These are phyloP conservation scores for Monosporozyma yasuniensis DNA, from an alignment of 805 yeast species.

Conservation along the genomic window DNA sequence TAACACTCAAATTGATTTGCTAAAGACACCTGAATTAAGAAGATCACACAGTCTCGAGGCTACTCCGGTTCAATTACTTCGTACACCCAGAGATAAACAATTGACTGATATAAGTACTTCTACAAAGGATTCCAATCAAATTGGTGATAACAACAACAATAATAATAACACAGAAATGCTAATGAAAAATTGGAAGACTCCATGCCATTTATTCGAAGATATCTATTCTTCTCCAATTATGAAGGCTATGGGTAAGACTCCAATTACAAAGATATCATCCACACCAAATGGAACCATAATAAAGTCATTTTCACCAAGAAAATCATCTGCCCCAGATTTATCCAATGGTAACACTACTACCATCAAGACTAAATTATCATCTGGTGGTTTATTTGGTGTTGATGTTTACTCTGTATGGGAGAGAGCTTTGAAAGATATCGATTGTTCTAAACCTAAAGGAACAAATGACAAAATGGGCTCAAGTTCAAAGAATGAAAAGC, in stretches of 20 bases:
- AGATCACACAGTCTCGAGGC: constrained; percentile 13
- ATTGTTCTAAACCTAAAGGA: neutral
- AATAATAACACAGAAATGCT: constrained; percentile 5
- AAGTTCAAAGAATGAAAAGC: constrained; percentile 5
- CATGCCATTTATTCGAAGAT: constrained; percentile 28
- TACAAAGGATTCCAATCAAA: neutral
- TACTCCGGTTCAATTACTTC: constrained; percentile 17
- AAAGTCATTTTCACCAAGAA: constrained; percentile 13
- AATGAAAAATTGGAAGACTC: constrained; percentile 28
- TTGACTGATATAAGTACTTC: neutral
- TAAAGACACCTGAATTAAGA: constrained; percentile 19
- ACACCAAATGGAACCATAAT: constrained; percentile 13
- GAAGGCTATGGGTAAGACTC: constrained; percentile 18
- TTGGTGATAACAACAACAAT: neutral
- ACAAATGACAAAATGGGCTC: neutral
- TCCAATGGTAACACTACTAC: constrained; percentile 3
- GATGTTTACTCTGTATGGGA: constrained; percentile 31
- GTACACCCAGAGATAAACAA: constrained; percentile 18
- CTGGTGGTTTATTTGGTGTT: constrained; percentile 28
- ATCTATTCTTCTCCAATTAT: constrained; percentile 27
- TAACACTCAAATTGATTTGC: constrained; percentile 1
- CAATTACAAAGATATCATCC: constrained; percentile 11
- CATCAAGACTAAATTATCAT: constrained; percentile 18
- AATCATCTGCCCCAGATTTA: constrained; percentile 7
- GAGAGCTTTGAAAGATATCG: constrained; percentile 19